Evolutionary conservation across 495 filamentous ascomycete genomes (phyloP).

Genomic region (Xylaria sp.): DNA sequence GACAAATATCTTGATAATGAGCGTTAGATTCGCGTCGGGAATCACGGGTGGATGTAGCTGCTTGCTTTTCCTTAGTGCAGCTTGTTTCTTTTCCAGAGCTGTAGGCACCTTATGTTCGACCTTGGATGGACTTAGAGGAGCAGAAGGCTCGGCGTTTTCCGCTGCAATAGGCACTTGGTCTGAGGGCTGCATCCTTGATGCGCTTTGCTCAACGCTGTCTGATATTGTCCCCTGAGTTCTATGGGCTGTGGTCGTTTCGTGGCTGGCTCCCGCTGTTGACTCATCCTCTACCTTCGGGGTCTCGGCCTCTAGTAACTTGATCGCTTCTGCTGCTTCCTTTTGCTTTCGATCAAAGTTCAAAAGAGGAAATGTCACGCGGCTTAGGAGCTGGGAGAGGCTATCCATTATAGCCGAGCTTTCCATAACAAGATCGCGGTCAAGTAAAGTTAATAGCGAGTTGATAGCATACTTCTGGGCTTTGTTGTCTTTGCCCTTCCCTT

Average conservation of each 20-base stretch:
- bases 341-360: slow-evolving; percentile 83
- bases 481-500: slow-evolving; percentile 88
- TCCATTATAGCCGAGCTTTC: slow-evolving; percentile 97
- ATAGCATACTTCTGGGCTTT: slow-evolving; percentile 88
- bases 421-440: slow-evolving; percentile 91
- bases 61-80: slow-evolving; percentile 70
- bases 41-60: slow-evolving; percentile 83
- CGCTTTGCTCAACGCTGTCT: slow-evolving; percentile 32
- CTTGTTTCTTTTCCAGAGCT: slow-evolving; percentile 60
- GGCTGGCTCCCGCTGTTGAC: slow-evolving; percentile 16
- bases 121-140: slow-evolving; percentile 30
- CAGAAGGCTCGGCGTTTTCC: slow-evolving; percentile 38
- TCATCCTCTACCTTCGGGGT: slow-evolving; percentile 40
- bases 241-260: slow-evolving; percentile 33
- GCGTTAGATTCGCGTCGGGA: slow-evolving; percentile 85
- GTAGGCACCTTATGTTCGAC: slow-evolving; percentile 52
- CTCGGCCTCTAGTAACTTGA: slow-evolving; percentile 61
- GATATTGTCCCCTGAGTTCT: slow-evolving; percentile 31
- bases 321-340: slow-evolving; percentile 69
- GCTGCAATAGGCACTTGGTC: slow-evolving; percentile 26
- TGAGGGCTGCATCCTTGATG: slow-evolving; percentile 25
- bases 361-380: slow-evolving; percentile 86
- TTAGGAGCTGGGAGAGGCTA: slow-evolving; percentile 82
- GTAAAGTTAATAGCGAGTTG: slow-evolving; percentile 84
- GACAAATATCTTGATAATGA: slow-evolving; percentile 94